These are phyloP conservation scores for Oleoguttula mirabilis DNA, from an alignment of 495 filamentous ascomycete genomes.

Conservation along the genomic window DNA sequence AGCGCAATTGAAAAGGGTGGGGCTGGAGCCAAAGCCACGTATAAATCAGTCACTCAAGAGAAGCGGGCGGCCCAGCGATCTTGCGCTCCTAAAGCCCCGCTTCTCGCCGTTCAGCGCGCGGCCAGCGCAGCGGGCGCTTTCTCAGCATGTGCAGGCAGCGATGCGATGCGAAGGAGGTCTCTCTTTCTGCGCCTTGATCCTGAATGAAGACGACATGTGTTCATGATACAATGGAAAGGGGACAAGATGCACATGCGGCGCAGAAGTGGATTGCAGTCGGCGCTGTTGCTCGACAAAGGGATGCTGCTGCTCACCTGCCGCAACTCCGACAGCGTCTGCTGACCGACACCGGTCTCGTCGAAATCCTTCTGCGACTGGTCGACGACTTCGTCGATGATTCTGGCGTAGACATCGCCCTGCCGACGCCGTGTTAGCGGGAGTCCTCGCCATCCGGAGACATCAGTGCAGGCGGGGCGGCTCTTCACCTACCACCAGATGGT, in stretches of 20 bases:
- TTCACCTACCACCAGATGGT: constrained; percentile 16
- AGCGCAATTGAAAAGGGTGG: constrained; percentile 11
- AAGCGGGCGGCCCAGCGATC: constrained; percentile 11
- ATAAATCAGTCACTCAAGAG: constrained; percentile 20
- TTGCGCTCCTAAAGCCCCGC: constrained; percentile 17
- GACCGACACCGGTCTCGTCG: constrained; percentile 88
- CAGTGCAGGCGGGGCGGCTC: too few species aligned
- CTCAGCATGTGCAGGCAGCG: too few species aligned
- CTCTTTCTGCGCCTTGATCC: too few species aligned
- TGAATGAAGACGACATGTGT: too few species aligned
- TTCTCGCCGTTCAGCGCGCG: constrained; percentile 8
- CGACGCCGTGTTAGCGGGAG: constrained; percentile 6
- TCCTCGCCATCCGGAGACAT: too few species aligned
- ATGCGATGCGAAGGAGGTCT: too few species aligned
- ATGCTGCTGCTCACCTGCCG: constrained; percentile 61
- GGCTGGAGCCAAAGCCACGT: constrained; percentile 10
- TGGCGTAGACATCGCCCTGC: constrained; percentile 71
- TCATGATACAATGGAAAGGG: too few species aligned
- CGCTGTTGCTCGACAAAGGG: too few species aligned
- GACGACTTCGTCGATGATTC: constrained; percentile 86
- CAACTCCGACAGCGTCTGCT: constrained; percentile 71
- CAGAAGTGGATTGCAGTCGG: too few species aligned
- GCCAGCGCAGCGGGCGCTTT: neutral
- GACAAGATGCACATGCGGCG: too few species aligned
- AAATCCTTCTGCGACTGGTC: constrained; percentile 83